Percentiles rank a stretch among this genome's conserved stretches.
phyloP scores from a whole-genome alignment of 306 rosid species.

The Clitoria ternatea region DNA sequence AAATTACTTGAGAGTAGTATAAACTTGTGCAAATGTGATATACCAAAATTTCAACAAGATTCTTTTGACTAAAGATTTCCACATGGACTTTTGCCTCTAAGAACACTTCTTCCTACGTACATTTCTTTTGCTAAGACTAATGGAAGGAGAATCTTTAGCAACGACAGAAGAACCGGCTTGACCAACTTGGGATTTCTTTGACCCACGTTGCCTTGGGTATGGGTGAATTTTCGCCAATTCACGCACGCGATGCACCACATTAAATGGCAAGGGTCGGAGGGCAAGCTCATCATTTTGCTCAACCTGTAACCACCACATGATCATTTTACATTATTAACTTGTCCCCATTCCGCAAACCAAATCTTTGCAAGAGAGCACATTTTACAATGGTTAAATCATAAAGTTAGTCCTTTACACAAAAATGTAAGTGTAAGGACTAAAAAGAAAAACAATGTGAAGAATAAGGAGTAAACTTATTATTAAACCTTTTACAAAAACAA shows the following conservation, averaged over 20 bases:
- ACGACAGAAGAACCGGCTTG: slow-evolving; percentile 32
- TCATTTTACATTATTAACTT: neutral
- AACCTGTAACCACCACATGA: slow-evolving; percentile 45
- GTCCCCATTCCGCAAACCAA: neutral
- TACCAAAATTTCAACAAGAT: slow-evolving; percentile 42
- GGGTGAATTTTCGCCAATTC: slow-evolving; percentile 86
- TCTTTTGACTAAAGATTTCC: slow-evolving; percentile 38
- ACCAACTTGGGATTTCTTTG: slow-evolving; percentile 31
- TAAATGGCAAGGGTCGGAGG: slow-evolving; percentile 55
- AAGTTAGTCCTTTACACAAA: no score
- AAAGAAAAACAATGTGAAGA: no score
- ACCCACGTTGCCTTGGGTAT: slow-evolving; percentile 73
- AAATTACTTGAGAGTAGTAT: slow-evolving; percentile 8
- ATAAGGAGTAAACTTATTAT: no score
- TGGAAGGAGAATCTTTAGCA: slow-evolving; percentile 35
- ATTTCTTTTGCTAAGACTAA: slow-evolving; percentile 44
- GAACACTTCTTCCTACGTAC: slow-evolving; percentile 40
- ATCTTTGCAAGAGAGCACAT: neutral
- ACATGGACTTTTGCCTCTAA: slow-evolving; percentile 32
- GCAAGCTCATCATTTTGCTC: slow-evolving; percentile 50
- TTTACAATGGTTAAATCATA: no score
- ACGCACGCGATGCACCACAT: slow-evolving; percentile 61
- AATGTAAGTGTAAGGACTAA: no score
- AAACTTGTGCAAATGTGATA: slow-evolving; percentile 34
- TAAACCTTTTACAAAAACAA: no score